Conservation (phyloP, 2,329 filamentous ascomycete genomes). For the Calonectria montana region DNA sequence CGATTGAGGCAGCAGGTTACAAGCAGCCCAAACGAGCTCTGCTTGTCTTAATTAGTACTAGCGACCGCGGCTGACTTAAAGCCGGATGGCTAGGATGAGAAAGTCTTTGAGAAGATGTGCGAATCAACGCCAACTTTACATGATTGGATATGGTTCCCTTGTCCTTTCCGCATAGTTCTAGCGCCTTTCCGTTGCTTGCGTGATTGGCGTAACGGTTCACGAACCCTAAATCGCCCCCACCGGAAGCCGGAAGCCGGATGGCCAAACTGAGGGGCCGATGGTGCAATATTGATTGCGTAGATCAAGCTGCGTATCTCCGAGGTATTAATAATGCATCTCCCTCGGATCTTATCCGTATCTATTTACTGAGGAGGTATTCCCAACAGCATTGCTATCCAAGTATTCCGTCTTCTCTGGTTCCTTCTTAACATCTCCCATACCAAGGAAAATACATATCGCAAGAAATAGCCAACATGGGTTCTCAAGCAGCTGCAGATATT, state of each 20-base stretch:
- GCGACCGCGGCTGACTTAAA: background rate
- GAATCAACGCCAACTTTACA: background rate
- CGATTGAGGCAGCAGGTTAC: too few relatives aligned
- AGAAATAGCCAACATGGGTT: constrained; percentile 20
- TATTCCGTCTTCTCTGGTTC: background rate
- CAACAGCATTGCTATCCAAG: background rate
- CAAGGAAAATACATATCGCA: background rate
- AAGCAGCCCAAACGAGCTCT: too few relatives aligned
- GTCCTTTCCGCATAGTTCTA: background rate
- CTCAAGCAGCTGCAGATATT: constrained; percentile 52
- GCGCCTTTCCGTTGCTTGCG: background rate
- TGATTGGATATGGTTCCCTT: background rate
- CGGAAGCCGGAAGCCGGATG: background rate
- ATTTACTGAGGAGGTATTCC: background rate
- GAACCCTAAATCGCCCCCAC: constrained; percentile 1
- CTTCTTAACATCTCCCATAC: too few relatives aligned
- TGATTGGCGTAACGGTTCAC: background rate
- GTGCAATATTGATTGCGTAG: constrained; percentile 1
- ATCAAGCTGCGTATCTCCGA: constrained; percentile 1
- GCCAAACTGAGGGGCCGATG: background rate
- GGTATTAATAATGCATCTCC: constrained; percentile 2
- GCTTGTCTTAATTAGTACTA: too few relatives aligned
- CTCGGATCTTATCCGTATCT: background rate
- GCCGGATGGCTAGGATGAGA: background rate
- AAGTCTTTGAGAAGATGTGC: accelerated